Conservation (phyloP, 2,329 filamentous ascomycete species). For the Fusarium sp. region DNA sequence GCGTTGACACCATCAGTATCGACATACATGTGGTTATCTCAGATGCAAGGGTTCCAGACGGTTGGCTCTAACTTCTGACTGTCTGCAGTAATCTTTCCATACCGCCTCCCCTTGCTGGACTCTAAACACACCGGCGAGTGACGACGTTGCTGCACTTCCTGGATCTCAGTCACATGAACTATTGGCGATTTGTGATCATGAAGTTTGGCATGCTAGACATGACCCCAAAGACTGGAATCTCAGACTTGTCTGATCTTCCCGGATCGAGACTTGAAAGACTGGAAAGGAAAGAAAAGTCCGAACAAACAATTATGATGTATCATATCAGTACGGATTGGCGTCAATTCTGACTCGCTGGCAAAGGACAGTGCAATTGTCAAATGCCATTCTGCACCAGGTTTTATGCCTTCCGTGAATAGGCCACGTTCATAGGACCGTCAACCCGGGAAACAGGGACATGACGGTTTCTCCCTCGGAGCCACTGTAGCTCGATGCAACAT, state of each 20-base stretch:
- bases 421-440: slow-evolving; percentile 12
- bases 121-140: slow-evolving; percentile 1
- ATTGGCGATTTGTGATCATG: neutral
- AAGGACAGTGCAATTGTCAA: slow-evolving; percentile 9
- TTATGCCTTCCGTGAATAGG: neutral
- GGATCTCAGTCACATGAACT: neutral
- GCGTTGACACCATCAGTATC: slow-evolving; percentile 16
- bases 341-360: slow-evolving; percentile 1
- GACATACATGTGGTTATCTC: slow-evolving; percentile 12
- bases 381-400: neutral
- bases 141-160: slow-evolving; percentile 1
- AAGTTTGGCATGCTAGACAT: neutral
- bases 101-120: slow-evolving; percentile 7
- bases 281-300: neutral
- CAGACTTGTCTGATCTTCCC: slow-evolving; percentile 13
- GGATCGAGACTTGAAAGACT: neutral
- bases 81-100: slow-evolving; percentile 1
- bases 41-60: slow-evolving; percentile 16
- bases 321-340: neutral
- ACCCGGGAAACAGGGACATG: slow-evolving; percentile 21
- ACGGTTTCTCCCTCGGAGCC: neutral
- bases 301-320: slow-evolving; percentile 1
- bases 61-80: slow-evolving; percentile 21
- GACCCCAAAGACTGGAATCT: neutral
- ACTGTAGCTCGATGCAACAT: slow-evolving; percentile 38